Percentiles rank a stretch among this genome's conserved stretches.
These are phyloP conservation scores for Mycena citricolor DNA, from an alignment of 1,284 basidiomycete genomes.

Conservation along the genomic window DNA sequence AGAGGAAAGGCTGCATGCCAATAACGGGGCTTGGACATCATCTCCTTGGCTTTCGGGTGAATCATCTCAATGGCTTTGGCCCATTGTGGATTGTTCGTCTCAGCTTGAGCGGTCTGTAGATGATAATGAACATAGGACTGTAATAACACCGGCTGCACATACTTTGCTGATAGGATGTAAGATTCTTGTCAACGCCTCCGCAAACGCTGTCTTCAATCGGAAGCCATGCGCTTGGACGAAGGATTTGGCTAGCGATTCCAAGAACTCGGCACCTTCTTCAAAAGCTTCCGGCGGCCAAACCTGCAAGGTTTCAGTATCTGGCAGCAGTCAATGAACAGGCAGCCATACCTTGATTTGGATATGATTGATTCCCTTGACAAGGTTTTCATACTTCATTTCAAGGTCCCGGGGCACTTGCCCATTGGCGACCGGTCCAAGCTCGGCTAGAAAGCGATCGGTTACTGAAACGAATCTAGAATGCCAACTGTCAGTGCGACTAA, in stretches of 20 bases:
- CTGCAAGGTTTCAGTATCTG: conserved; percentile 37
- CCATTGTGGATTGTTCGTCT: conserved; percentile 96
- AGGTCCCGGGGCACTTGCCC: conserved; percentile 76
- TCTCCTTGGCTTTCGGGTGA: conserved; percentile 80
- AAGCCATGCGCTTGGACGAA: conserved; percentile 86
- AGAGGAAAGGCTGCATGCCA: conserved; percentile 90
- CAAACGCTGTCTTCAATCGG: conserved; percentile 83
- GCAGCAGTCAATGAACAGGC: conserved; percentile 2
- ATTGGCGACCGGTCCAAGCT: conserved; percentile 71
- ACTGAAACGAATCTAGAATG: conserved; percentile 80
- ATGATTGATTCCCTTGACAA: conserved; percentile 77
- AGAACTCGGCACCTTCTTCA: conserved; percentile 91
- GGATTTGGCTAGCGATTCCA: conserved; percentile 79
- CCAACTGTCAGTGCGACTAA: too few species aligned
- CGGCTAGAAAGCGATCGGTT: conserved; percentile 81
- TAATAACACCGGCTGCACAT: conserved; percentile 13
- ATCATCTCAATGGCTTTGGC: conserved; percentile 87
- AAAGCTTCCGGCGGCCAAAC: conserved; percentile 94
- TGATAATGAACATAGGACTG: conserved; percentile 5
- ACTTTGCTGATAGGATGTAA: conserved; percentile 91
- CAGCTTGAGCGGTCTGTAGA: conserved; percentile 86
- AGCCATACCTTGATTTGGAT: conserved; percentile 73
- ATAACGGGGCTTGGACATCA: conserved; percentile 89
- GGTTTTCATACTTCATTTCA: conserved; percentile 79
- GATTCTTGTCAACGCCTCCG: conserved; percentile 78